Conservation (phyloP, 2,329 filamentous ascomycete genomes). For the Tolypocladium tropicale region DNA sequence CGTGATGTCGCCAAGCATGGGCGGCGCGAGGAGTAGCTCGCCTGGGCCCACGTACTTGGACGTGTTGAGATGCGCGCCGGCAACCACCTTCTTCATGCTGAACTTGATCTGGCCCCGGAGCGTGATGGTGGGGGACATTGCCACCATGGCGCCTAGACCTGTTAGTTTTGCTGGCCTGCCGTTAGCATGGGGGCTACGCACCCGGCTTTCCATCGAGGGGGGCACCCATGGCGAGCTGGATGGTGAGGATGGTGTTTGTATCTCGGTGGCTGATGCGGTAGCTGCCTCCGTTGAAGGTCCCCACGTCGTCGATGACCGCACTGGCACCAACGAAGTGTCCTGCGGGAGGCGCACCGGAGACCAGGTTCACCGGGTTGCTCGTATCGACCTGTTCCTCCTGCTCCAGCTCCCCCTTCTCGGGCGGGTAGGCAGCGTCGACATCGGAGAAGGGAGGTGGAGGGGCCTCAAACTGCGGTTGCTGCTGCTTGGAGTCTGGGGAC, state of each 20-base stretch:
- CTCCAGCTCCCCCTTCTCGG: slow-evolving; percentile 16
- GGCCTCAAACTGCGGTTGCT: slow-evolving; percentile 16
- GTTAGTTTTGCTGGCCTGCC: neutral
- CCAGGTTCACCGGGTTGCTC: slow-evolving; percentile 18
- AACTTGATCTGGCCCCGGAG: slow-evolving; percentile 79
- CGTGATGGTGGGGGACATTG: slow-evolving; percentile 83
- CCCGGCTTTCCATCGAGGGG: slow-evolving; percentile 73
- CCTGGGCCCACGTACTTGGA: slow-evolving; percentile 84
- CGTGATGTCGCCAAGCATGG: slow-evolving; percentile 75
- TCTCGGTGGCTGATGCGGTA: slow-evolving; percentile 90
- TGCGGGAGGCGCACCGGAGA: slow-evolving; percentile 28
- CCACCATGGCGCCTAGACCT: slow-evolving; percentile 68
- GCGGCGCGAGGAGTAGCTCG: slow-evolving; percentile 75
- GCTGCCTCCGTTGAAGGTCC: slow-evolving; percentile 94
- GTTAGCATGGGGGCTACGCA: slow-evolving; percentile 15
- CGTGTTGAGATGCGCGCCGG: slow-evolving; percentile 66
- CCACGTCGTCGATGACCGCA: slow-evolving; percentile 68
- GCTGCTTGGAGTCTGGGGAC: slow-evolving; percentile 12
- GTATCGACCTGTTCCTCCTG: slow-evolving; percentile 13
- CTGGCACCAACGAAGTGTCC: slow-evolving; percentile 53
- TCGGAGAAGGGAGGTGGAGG: slow-evolving; percentile 14
- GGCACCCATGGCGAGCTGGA: slow-evolving; percentile 84
- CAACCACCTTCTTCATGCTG: slow-evolving; percentile 81
- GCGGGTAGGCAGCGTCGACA: slow-evolving; percentile 12
- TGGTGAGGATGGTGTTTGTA: slow-evolving; percentile 77